phyloP scores from a whole-genome alignment of 768 basidiomycete genomes.

The Boletus huronensis region DNA sequence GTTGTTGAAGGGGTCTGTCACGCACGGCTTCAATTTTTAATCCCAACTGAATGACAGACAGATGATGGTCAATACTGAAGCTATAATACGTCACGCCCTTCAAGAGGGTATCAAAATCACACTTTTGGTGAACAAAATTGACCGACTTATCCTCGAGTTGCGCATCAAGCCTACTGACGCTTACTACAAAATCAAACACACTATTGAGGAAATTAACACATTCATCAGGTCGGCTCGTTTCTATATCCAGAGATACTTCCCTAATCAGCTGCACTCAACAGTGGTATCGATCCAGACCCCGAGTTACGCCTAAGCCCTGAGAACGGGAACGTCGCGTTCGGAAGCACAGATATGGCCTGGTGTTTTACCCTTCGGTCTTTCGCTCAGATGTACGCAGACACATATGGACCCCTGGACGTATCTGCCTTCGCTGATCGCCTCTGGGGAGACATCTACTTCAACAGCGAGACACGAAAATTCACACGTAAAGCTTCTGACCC shows the following conservation, averaged over 20 bases:
- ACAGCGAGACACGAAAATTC: constrained; percentile 82
- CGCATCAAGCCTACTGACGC: constrained; percentile 95
- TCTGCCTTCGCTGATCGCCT: constrained; percentile 82
- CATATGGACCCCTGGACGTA: constrained; percentile 85
- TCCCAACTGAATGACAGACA: constrained; percentile 30
- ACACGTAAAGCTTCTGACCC: constrained; percentile 74
- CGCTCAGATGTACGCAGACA: constrained; percentile 93
- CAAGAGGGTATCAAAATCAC: constrained; percentile 88
- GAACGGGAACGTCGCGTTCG: constrained; percentile 94
- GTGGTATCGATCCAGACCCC: constrained; percentile 85
- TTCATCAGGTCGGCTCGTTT: constrained; percentile 72
- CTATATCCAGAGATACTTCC: neutral
- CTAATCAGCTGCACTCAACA: constrained; percentile 25
- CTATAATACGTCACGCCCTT: constrained; percentile 81
- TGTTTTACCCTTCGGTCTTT: constrained; percentile 94
- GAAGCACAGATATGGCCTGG: constrained; percentile 96
- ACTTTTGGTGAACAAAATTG: constrained; percentile 96
- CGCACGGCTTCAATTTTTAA: neutral
- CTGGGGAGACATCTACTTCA: constrained; percentile 98
- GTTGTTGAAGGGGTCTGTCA: constrained; percentile 92
- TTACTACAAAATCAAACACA: constrained; percentile 98
- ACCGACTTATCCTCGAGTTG: constrained; percentile 93
- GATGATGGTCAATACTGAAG: constrained; percentile 93
- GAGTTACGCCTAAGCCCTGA: constrained; percentile 89
- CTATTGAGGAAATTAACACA: constrained; percentile 96